Percentiles rank a stretch among this genome's conserved stretches.
Evolutionary conservation across 495 filamentous ascomycete species (phyloP).

Genomic region (Penicillium ucsense): DNA sequence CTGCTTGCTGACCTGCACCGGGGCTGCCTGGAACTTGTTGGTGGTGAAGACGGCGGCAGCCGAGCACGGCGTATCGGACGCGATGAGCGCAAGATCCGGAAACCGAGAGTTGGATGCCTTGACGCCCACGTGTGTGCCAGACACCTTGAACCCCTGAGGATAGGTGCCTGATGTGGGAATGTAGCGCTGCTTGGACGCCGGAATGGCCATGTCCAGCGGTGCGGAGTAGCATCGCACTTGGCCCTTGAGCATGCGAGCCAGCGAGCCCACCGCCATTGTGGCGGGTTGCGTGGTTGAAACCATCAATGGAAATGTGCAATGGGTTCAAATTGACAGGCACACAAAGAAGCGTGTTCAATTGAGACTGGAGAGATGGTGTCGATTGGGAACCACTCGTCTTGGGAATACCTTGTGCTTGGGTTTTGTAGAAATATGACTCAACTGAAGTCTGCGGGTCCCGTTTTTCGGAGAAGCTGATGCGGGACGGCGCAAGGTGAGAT

Average conservation of each 20-base stretch:
- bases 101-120: slow-evolving; percentile 84
- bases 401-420: too few relatives aligned
- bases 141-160: slow-evolving; percentile 80
- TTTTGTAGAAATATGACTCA: too few relatives aligned
- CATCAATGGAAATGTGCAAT: slow-evolving; percentile 13
- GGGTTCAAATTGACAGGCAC: background rate
- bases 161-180: slow-evolving; percentile 79
- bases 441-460: too few relatives aligned
- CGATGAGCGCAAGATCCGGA: slow-evolving; percentile 81
- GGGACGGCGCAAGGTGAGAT: too few relatives aligned
- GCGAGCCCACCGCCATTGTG: slow-evolving; percentile 25
- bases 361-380: too few relatives aligned
- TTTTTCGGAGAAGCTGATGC: too few relatives aligned
- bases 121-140: slow-evolving; percentile 83
- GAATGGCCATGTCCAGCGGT: slow-evolving; percentile 50
- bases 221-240: slow-evolving; percentile 51
- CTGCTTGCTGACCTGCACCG: slow-evolving; percentile 71
- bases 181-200: slow-evolving; percentile 74
- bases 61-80: slow-evolving; percentile 80
- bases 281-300: slow-evolving; percentile 20
- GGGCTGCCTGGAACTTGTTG: slow-evolving; percentile 96
- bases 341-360: too few relatives aligned
- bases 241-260: slow-evolving; percentile 34
- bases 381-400: too few relatives aligned
- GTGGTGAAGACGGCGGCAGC: slow-evolving; percentile 93